A percentile compares a stretch with the other conserved stretches of the same genome.
Conservation (phyloP, 1,284 basidiomycete genomes). For the Phellinidium pouzarii region DNA sequence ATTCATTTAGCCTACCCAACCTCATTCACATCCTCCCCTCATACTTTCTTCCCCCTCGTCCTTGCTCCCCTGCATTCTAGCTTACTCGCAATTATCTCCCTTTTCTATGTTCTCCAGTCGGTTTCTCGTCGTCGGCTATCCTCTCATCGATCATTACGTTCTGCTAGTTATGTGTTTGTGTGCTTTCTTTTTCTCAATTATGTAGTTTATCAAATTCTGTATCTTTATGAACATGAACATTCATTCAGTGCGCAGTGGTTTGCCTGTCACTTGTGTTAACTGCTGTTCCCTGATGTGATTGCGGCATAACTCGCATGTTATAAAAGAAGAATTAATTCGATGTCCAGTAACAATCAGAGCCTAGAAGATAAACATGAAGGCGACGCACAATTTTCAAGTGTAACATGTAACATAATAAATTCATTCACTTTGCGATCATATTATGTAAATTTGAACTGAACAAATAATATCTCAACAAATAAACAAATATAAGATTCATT, state of each 20-base stretch:
- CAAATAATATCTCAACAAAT: too few species aligned
- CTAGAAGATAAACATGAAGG: too few species aligned
- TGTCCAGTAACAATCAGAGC: too few species aligned
- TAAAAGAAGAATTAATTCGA: too few species aligned
- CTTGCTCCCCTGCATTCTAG: neutral
- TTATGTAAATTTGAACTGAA: too few species aligned
- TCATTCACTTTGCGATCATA: too few species aligned
- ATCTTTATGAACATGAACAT: neutral
- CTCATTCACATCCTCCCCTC: neutral
- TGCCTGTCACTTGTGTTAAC: neutral
- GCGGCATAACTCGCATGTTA: too few species aligned
- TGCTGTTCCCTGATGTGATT: neutral
- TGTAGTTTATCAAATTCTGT: constrained; percentile 7
- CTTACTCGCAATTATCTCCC: neutral
- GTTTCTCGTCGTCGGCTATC: neutral
- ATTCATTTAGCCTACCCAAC: neutral
- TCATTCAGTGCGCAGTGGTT: neutral
- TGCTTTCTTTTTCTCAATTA: constrained; percentile 1
- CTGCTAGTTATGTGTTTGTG: neutral
- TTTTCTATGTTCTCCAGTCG: neutral
- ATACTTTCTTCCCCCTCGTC: neutral
- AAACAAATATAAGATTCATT: too few species aligned
- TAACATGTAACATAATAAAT: too few species aligned
- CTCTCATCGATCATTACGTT: neutral
- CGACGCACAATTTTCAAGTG: too few species aligned